Conservation (phyloP, 2,329 filamentous ascomycete genomes). For the Aspergillus jensenii region DNA sequence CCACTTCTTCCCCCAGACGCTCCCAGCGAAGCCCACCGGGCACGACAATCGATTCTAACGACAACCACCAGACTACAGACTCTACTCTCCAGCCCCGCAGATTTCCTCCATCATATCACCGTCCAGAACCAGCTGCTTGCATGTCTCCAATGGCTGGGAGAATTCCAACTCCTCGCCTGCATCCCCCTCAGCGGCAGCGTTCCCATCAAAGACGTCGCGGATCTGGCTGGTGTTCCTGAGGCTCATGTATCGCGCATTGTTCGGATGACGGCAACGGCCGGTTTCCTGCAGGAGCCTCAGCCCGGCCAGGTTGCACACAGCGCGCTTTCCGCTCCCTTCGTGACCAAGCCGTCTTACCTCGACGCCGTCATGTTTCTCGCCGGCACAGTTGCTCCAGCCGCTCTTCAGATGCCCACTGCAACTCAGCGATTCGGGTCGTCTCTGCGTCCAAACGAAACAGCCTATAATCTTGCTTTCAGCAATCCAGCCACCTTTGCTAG, state of each 20-base stretch:
- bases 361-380: slow-evolving; percentile 45
- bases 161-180: slow-evolving; percentile 47
- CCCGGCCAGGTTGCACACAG: slow-evolving; percentile 40
- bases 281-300: slow-evolving; percentile 38
- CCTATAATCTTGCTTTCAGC: slow-evolving; percentile 5
- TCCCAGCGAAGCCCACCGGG: slow-evolving; percentile 3
- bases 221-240: slow-evolving; percentile 42
- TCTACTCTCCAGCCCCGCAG: slow-evolving; percentile 12
- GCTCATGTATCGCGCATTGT: slow-evolving; percentile 38
- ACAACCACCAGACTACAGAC: not conserved
- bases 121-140: slow-evolving; percentile 33
- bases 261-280: slow-evolving; percentile 32
- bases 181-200: slow-evolving; percentile 43
- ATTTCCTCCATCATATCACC: slow-evolving; percentile 27
- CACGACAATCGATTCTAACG: slow-evolving; percentile 2
- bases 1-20: not conserved
- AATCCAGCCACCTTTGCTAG: slow-evolving; percentile 2
- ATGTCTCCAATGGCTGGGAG: slow-evolving; percentile 46
- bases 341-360: slow-evolving; percentile 31
- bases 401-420: slow-evolving; percentile 37
- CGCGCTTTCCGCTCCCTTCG: slow-evolving; percentile 39
- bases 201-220: slow-evolving; percentile 42
- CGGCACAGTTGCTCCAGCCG: slow-evolving; percentile 33
- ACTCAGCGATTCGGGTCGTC: slow-evolving; percentile 14
- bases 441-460: not conserved